Evolutionary conservation across 176 grass and related monocot species (phyloP).

Genomic region (Carex scoparia): DNA sequence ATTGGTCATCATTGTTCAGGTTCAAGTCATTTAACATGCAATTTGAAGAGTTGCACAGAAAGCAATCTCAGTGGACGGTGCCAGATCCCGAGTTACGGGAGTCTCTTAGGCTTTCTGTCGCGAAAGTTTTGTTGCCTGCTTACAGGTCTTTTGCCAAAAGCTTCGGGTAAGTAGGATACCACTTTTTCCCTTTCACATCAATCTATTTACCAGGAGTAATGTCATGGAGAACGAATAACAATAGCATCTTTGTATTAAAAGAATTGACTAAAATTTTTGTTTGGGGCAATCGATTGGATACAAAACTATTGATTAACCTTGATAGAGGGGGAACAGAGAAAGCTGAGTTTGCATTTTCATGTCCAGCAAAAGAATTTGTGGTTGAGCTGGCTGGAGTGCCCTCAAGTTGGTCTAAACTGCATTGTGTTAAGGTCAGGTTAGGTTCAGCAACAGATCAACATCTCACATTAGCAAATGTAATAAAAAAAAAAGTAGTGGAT

Average conservation of each 20-base stretch:
- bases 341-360: background rate
- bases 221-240: background rate
- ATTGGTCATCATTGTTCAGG: constrained; percentile 26
- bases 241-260: background rate
- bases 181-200: background rate
- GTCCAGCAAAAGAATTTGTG: background rate
- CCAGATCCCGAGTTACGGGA: constrained; percentile 83
- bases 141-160: constrained; percentile 85
- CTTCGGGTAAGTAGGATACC: constrained; percentile 60
- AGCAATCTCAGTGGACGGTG: constrained; percentile 88
- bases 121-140: constrained; percentile 81
- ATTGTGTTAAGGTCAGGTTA: background rate
- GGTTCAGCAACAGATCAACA: background rate
- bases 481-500: background rate
- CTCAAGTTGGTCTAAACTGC: background rate
- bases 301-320: background rate
- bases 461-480: background rate
- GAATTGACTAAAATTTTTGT: background rate
- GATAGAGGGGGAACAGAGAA: background rate
- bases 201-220: background rate
- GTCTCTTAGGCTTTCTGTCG: constrained; percentile 81
- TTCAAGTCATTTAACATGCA: constrained; percentile 89
- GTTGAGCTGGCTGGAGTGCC: too few relatives aligned
- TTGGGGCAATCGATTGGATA: background rate
- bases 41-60: constrained; percentile 80